Base-by-base conservation (phyloP, 2,329 filamentous ascomycete species). In the Xylariaceae sp. region DNA sequence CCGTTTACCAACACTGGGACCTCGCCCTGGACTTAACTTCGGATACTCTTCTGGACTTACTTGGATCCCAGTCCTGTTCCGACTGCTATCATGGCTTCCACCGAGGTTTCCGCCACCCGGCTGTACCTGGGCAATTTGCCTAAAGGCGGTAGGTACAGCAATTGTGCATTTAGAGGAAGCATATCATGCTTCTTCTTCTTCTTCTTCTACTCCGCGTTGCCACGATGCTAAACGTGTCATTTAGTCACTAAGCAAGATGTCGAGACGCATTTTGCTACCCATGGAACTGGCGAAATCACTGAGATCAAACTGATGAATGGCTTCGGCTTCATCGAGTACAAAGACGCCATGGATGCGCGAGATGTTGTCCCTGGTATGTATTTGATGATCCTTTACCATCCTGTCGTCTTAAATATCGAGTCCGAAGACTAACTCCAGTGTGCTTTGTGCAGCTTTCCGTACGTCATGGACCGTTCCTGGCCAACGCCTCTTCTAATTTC, bases 291-390 rank as follows among this genome's bases (percentile, higher is more conserved):
- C 73, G 91, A 96, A 73, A 97, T 99, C 72, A 94, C 88, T 65
- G 94, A 99, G 78, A 92, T 99, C 78, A 99, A 99, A 80, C 85
- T 99, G 62, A 99, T 99, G 94, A 97, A 96, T 72, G 94, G 94
- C 69, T 99, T 99, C 71, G 94, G 94, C 72, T 99, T 99, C 79
- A 96, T 99, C 72, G 94, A 99, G 75, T 99, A 97, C 76, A 95
- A 96, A 75, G 94, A 97, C 77, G 85, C 91, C 56, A 89, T 96
- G 88, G 94, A 99, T 77, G 94, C 94, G 65, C 88, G 92, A 71
- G 94, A 99, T 76, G 91, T 99, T 62, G 94, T 99, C 69, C 94
- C 94, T 74, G 92, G 94, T 96, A 83, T 78, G 86, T 56, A 43
- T 51, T 55, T 53, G 47, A 54, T 59, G 54, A 50, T 60, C 60